Conservation (phyloP, 257 asterid genomes). For the Jacaranda copaia region DNA sequence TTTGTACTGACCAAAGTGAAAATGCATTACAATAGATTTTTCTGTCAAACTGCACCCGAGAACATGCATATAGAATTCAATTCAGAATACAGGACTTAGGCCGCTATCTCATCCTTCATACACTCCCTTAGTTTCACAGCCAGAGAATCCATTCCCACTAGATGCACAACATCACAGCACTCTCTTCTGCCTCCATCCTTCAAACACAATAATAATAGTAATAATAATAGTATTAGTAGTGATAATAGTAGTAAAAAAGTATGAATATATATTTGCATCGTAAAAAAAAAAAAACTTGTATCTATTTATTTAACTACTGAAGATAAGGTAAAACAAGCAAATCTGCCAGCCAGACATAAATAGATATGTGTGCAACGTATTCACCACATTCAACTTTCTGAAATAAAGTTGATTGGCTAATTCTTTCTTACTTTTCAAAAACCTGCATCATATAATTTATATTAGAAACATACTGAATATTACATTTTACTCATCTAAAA, state of each 20-base stretch:
- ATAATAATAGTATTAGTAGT: too few species aligned
- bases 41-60: neutral
- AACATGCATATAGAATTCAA: neutral
- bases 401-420: too few species aligned
- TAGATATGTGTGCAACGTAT: too few species aligned
- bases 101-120: conserved; percentile 33
- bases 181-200: conserved; percentile 48
- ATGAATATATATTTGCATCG: neutral
- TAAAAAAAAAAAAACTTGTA: neutral
- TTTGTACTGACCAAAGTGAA: too few species aligned
- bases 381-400: too few species aligned
- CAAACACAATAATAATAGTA: neutral
- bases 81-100: neutral
- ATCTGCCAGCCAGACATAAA: too few species aligned
- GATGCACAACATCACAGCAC: conserved; percentile 42
- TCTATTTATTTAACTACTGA: neutral
- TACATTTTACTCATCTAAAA: too few species aligned
- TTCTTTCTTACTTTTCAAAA: too few species aligned
- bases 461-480: too few species aligned
- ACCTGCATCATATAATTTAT: too few species aligned
- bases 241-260: too few species aligned
- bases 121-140: conserved; percentile 42
- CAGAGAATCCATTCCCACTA: conserved; percentile 38
- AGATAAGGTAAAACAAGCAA: too few species aligned
- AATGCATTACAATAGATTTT: neutral